These are phyloP conservation scores for Skeletonema marinoi DNA, from an alignment of 108 stramenopile species.

Conservation along the genomic window DNA sequence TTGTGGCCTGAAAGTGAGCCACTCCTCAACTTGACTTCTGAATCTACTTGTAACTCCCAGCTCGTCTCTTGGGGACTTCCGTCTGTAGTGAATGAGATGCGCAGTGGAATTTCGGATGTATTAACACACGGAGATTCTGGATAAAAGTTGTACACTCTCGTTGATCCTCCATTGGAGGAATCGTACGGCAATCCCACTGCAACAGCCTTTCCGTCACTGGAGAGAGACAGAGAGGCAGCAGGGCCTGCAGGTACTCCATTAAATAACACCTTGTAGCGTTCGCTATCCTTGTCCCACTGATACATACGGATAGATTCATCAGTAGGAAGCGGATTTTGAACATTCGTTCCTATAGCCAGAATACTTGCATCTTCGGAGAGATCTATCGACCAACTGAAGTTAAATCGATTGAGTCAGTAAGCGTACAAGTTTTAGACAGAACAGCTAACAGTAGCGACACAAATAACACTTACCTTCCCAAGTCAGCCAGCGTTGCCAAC, in stretches of 20 bases:
- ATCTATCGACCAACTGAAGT: conserved; percentile 11
- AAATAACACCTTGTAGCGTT: background rate
- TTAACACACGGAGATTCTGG: background rate
- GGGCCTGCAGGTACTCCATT: conserved; percentile 2
- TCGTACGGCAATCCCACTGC: conserved; percentile 18
- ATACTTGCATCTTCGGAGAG: conserved; percentile 7
- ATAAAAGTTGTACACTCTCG: conserved; percentile 10
- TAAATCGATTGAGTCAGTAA: no score
- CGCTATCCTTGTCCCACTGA: conserved; percentile 5
- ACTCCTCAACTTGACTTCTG: background rate
- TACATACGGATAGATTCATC: background rate
- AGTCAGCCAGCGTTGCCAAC: background rate
- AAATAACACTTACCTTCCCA: no score
- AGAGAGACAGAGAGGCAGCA: conserved; percentile 3
- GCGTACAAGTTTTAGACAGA: no score
- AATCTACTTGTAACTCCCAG: conserved; percentile 11
- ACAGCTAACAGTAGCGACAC: no score
- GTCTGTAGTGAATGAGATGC: conserved; percentile 19
- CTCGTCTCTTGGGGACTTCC: conserved; percentile 2
- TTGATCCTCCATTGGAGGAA: conserved; percentile 5
- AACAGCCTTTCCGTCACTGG: conserved; percentile 6
- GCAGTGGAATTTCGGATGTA: background rate
- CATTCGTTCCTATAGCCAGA: conserved; percentile 7
- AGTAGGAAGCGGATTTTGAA: background rate
- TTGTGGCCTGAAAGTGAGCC: background rate